These are phyloP conservation scores for Geranium incanum DNA, from an alignment of 441 rosid genomes.

Conservation along the genomic window DNA sequence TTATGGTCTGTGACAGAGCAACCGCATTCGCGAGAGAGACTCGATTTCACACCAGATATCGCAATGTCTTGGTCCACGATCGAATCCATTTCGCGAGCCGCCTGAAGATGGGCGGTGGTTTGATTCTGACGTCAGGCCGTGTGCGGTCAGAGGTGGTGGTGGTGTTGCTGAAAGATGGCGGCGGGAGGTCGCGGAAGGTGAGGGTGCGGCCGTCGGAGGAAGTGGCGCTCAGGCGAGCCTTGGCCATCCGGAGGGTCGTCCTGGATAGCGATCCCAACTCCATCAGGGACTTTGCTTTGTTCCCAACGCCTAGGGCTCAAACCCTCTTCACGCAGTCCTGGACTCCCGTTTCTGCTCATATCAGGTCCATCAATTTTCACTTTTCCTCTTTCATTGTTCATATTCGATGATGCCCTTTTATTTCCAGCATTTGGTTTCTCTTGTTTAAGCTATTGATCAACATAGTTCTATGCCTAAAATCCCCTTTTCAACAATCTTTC, in stretches of 20 bases:
- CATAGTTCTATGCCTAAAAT: no score
- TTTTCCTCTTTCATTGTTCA: not conserved
- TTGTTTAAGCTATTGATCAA: no score
- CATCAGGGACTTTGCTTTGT: slow-evolving; percentile 40
- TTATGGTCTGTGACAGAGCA: not conserved
- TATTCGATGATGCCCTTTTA: no score
- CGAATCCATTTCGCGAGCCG: no score
- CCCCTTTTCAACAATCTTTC: no score
- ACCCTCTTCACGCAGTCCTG: slow-evolving; percentile 72
- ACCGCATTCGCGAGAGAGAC: not conserved
- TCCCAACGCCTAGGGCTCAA: slow-evolving; percentile 48
- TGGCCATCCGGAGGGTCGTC: slow-evolving; percentile 52
- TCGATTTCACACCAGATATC: not conserved
- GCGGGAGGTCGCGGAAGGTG: not conserved
- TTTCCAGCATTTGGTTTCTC: no score
- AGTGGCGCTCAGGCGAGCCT: slow-evolving; percentile 49
- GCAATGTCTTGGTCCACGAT: not conserved
- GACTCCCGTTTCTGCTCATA: slow-evolving; percentile 41
- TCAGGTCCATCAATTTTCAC: slow-evolving; percentile 37
- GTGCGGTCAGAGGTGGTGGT: not conserved
- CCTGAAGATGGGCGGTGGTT: not conserved
- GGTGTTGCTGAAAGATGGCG: slow-evolving; percentile 37
- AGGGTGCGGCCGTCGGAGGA: slow-evolving; percentile 39
- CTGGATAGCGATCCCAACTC: slow-evolving; percentile 40
- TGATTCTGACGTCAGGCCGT: not conserved